phyloP scores from a whole-genome alignment of 495 filamentous ascomycete genomes.

The Hypoxylon fragiforme region DNA sequence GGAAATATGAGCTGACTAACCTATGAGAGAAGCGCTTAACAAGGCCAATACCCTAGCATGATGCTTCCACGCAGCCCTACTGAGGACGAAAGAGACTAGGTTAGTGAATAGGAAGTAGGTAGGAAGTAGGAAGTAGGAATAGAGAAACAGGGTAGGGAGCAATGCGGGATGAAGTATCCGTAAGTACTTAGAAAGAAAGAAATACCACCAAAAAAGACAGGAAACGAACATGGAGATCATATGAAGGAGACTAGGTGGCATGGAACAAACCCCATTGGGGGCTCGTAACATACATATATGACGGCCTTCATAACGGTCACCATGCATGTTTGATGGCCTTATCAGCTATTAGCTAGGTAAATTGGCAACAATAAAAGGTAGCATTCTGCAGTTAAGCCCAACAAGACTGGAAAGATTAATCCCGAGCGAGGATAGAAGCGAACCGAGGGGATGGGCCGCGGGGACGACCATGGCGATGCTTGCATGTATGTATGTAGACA shows the following conservation, averaged over 20 bases:
- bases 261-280: background rate
- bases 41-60: constrained; percentile 47
- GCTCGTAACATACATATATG: background rate
- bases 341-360: background rate
- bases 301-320: background rate
- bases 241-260: background rate
- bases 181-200: too few species aligned
- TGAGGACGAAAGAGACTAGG: constrained; percentile 25
- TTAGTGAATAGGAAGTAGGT: constrained; percentile 28
- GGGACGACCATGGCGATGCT: constrained; percentile 15
- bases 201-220: background rate
- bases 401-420: background rate
- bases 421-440: background rate
- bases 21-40: constrained; percentile 41
- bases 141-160: too few species aligned
- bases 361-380: background rate
- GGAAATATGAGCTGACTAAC: constrained; percentile 31
- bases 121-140: constrained; percentile 23
- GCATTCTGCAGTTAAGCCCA: background rate
- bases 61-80: constrained; percentile 36
- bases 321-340: background rate
- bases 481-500: constrained; percentile 5
- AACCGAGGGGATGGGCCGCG: too few species aligned
- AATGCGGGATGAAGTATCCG: too few species aligned
- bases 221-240: background rate